Evolutionary conservation across 2,329 filamentous ascomycete species (phyloP).

Genomic region (Neonectria coccinea): DNA sequence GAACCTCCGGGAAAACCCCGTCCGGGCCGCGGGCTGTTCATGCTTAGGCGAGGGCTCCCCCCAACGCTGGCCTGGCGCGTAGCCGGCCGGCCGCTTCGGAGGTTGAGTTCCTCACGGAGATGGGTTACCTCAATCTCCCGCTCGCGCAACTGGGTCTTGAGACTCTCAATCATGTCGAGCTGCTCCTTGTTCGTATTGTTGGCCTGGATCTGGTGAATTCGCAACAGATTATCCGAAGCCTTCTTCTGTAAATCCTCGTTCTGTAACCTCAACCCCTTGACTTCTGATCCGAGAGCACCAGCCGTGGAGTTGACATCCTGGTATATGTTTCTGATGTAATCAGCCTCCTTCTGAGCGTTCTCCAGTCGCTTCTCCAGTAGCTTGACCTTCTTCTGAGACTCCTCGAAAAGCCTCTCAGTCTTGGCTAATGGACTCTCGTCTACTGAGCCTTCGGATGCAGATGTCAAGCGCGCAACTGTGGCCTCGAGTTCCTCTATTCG

Average conservation of each 20-base stretch:
- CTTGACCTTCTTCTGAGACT: slow-evolving; percentile 52
- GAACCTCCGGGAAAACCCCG: slow-evolving; percentile 51
- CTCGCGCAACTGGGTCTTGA: slow-evolving; percentile 59
- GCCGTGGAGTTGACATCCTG: slow-evolving; percentile 66
- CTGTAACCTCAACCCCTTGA: slow-evolving; percentile 57
- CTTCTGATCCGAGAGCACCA: slow-evolving; percentile 59
- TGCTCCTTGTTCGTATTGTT: slow-evolving; percentile 51
- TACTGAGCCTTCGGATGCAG: slow-evolving; percentile 34
- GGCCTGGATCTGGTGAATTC: slow-evolving; percentile 61
- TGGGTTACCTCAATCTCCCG: slow-evolving; percentile 64
- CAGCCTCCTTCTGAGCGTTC: slow-evolving; percentile 60
- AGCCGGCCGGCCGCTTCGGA: slow-evolving; percentile 65
- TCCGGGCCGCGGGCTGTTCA: slow-evolving; percentile 63
- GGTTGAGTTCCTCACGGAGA: slow-evolving; percentile 60
- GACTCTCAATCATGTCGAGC: slow-evolving; percentile 55
- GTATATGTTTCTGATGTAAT: slow-evolving; percentile 70
- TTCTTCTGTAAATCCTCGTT: slow-evolving; percentile 56
- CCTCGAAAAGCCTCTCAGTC: slow-evolving; percentile 52
- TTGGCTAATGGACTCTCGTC: slow-evolving; percentile 45
- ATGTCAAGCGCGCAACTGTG: slow-evolving; percentile 46
- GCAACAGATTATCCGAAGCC: slow-evolving; percentile 58
- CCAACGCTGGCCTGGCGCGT: slow-evolving; percentile 68
- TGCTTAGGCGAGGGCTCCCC: slow-evolving; percentile 65
- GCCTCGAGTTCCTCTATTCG: slow-evolving; percentile 54
- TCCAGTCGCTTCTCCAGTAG: slow-evolving; percentile 56